Conservation (phyloP, 148 eudicot species). For the Fagopyrum tataricum region DNA sequence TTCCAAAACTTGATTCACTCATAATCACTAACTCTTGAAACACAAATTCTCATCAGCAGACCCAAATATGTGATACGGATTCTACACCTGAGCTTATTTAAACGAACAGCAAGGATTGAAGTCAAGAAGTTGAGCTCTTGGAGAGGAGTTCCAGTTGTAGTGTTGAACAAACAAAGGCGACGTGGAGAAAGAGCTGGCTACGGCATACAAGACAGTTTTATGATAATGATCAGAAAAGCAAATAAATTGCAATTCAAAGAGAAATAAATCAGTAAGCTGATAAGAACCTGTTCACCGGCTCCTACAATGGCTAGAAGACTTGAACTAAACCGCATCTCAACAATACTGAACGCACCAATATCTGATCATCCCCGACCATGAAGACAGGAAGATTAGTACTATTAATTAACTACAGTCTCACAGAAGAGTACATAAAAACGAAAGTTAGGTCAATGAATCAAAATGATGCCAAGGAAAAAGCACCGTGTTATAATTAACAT, state of each 20-base stretch:
- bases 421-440: not conserved
- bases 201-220: conserved; percentile 13
- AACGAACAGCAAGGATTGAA: conserved; percentile 70
- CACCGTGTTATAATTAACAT: not conserved
- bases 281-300: conserved; percentile 91
- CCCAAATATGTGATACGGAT: not conserved
- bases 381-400: conserved; percentile 8
- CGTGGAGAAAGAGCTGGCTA: conserved; percentile 93
- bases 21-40: not conserved
- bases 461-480: not conserved
- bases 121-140: conserved; percentile 82
- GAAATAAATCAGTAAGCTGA: not conserved
- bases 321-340: conserved; percentile 86
- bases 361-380: conserved; percentile 29
- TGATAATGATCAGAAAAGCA: not conserved
- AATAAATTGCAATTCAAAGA: not conserved
- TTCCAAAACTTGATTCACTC: not conserved
- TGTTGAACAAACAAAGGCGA: conserved; percentile 82
- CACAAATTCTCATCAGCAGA: not conserved
- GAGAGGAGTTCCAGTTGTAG: conserved; percentile 54
- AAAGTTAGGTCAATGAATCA: not conserved
- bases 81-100: conserved; percentile 66
- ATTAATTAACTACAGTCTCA: not conserved
- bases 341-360: conserved; percentile 77
- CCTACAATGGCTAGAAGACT: conserved; percentile 92